These are phyloP conservation scores for Phylloporus sp. DNA, from an alignment of 768 basidiomycete genomes.

Conservation along the genomic window DNA sequence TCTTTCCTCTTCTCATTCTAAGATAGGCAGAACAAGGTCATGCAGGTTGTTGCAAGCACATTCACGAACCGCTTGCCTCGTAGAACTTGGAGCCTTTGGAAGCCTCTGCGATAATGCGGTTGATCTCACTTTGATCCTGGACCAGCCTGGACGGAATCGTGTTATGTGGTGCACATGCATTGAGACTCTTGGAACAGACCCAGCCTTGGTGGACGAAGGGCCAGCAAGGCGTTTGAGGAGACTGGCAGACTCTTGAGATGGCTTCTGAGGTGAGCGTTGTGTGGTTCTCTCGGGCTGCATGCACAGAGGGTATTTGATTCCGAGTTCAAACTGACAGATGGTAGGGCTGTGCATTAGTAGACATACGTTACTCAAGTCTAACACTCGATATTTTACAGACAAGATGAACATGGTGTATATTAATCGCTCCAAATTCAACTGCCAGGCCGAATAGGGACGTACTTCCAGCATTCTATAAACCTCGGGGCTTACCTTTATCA, in stretches of 20 bases:
- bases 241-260: slow-evolving; percentile 63
- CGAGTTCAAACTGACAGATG: not conserved
- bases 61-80: slow-evolving; percentile 45
- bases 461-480: not conserved
- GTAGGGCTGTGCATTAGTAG: slow-evolving; percentile 8
- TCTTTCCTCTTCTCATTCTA: slow-evolving; percentile 91
- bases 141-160: slow-evolving; percentile 46
- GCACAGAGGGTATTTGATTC: not conserved
- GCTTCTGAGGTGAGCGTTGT: slow-evolving; percentile 24
- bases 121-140: slow-evolving; percentile 79
- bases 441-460: not conserved
- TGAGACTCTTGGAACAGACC: slow-evolving; percentile 43
- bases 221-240: slow-evolving; percentile 80
- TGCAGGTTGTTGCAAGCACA: not conserved
- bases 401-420: not conserved
- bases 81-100: slow-evolving; percentile 94
- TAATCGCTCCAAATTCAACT: slow-evolving; percentile 11
- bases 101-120: slow-evolving; percentile 83
- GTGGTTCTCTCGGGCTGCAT: slow-evolving; percentile 16
- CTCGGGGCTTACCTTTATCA: slow-evolving; percentile 6
- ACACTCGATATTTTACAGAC: not conserved
- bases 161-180: not conserved
- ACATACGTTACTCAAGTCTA: not conserved
- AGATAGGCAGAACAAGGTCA: slow-evolving; percentile 2
- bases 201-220: slow-evolving; percentile 86